Evolutionary conservation across 2,329 filamentous ascomycete species (phyloP).

Genomic region (Westerdykella sp.): DNA sequence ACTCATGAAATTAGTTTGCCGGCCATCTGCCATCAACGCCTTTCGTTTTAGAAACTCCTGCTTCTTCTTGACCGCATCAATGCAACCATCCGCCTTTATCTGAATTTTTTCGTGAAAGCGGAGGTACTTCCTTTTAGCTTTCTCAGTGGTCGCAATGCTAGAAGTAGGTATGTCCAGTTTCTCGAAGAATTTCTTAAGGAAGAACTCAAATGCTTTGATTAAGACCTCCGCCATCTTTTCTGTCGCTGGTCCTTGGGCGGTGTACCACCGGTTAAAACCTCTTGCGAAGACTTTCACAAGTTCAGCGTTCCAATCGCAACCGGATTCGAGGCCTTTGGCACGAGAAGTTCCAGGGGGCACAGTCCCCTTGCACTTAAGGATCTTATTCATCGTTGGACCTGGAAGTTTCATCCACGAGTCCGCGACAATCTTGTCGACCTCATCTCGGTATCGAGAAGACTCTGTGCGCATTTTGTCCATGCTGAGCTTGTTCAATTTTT

Average conservation of each 20-base stretch:
- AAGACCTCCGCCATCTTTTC: background rate
- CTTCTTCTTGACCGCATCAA: conserved; percentile 3
- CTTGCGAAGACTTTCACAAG: conserved; percentile 9
- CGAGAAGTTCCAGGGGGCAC: conserved; percentile 10
- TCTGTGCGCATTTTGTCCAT: conserved; percentile 3
- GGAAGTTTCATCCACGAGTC: conserved; percentile 6
- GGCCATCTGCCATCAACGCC: conserved; percentile 9
- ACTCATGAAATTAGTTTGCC: conserved; percentile 12
- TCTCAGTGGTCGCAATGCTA: conserved; percentile 13
- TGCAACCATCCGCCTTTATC: conserved; percentile 5
- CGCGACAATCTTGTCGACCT: conserved; percentile 1
- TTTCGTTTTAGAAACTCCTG: background rate
- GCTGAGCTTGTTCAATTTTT: background rate
- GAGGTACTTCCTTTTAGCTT: conserved; percentile 11
- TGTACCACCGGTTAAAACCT: conserved; percentile 9
- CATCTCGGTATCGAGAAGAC: conserved; percentile 1
- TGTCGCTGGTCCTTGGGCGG: conserved; percentile 3
- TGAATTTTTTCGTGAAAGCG: conserved; percentile 1
- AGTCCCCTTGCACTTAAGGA: conserved; percentile 11
- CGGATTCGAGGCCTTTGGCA: conserved; percentile 14
- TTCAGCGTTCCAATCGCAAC: conserved; percentile 15
- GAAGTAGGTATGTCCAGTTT: conserved; percentile 9
- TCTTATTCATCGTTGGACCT: conserved; percentile 9
- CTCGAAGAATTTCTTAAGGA: background rate
- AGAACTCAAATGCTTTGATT: background rate